Conservation (phyloP, 2,329 filamentous ascomycete species). For the Neonectria hederae region DNA sequence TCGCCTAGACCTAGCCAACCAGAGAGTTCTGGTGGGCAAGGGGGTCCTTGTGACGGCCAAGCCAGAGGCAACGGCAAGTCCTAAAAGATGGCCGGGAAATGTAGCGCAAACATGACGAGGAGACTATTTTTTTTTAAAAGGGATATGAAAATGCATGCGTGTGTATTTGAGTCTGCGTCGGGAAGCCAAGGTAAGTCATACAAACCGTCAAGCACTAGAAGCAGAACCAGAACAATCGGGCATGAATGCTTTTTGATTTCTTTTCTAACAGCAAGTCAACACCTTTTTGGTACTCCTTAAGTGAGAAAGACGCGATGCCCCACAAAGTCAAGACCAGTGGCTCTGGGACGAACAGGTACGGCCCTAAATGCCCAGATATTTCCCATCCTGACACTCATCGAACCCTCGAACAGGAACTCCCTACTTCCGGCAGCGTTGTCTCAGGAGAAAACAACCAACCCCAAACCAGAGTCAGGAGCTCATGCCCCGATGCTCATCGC, state of each 20-base stretch:
- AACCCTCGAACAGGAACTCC: not conserved
- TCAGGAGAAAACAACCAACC: not conserved
- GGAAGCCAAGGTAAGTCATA: not conserved
- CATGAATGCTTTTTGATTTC: not conserved
- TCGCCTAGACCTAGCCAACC: constrained; percentile 37
- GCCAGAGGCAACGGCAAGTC: not conserved
- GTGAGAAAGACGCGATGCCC: constrained; percentile 19
- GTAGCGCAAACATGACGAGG: not conserved
- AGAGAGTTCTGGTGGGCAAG: constrained; percentile 9
- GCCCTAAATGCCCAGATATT: not conserved
- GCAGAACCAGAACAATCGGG: not conserved
- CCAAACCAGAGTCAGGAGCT: not conserved
- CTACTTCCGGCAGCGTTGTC: not conserved
- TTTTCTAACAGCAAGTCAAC: not conserved
- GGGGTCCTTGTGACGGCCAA: not conserved
- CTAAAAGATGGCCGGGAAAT: not conserved
- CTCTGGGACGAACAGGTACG: constrained; percentile 16
- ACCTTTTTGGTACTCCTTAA: not conserved
- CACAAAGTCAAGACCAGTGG: constrained; percentile 17
- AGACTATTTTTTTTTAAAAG: not conserved
- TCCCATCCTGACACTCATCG: not conserved
- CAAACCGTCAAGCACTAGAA: not conserved
- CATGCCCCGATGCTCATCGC: constrained; percentile 22
- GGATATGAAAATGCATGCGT: not conserved
- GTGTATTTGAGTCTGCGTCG: not conserved